Evolutionary conservation across 1,284 basidiomycete species (phyloP).

Genomic region (Schizopora paradoxa): DNA sequence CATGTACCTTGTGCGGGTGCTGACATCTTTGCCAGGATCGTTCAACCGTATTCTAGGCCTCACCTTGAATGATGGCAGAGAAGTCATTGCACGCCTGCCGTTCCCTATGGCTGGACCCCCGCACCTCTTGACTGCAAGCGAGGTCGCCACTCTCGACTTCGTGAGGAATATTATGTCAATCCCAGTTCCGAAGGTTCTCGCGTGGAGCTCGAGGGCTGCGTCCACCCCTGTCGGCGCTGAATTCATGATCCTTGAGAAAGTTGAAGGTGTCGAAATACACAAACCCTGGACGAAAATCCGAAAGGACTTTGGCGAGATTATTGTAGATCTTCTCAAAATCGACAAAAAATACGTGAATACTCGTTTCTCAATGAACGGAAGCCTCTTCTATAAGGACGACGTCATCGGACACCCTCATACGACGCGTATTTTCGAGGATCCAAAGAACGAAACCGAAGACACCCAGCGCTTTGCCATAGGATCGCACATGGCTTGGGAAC

Average conservation of each 20-base stretch:
- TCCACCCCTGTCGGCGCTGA: constrained; percentile 30
- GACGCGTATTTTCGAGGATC: constrained; percentile 20
- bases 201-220: constrained; percentile 26
- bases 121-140: constrained; percentile 32
- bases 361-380: constrained; percentile 31
- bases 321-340: constrained; percentile 21
- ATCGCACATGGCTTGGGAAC: constrained; percentile 23
- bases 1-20: constrained; percentile 5
- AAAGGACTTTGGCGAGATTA: constrained; percentile 9
- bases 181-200: constrained; percentile 31
- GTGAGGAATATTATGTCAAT: constrained; percentile 26
- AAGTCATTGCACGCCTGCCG: constrained; percentile 31
- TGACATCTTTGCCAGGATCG: constrained; percentile 4
- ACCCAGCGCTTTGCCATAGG: constrained; percentile 25
- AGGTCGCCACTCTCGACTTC: constrained; percentile 37
- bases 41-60: constrained; percentile 31
- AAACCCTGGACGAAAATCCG: constrained; percentile 21
- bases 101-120: constrained; percentile 27
- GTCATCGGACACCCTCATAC: constrained; percentile 22
- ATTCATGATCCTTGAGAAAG: constrained; percentile 36
- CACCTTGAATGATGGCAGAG: constrained; percentile 27
- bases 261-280: constrained; percentile 25
- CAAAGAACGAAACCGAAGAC: constrained; percentile 3
- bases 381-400: constrained; percentile 34
- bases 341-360: constrained; percentile 21